A percentile compares a stretch with the other conserved stretches of the same genome.
Conservation (phyloP, 1,284 basidiomycete species). For the Singerocomus rubriflavus region DNA sequence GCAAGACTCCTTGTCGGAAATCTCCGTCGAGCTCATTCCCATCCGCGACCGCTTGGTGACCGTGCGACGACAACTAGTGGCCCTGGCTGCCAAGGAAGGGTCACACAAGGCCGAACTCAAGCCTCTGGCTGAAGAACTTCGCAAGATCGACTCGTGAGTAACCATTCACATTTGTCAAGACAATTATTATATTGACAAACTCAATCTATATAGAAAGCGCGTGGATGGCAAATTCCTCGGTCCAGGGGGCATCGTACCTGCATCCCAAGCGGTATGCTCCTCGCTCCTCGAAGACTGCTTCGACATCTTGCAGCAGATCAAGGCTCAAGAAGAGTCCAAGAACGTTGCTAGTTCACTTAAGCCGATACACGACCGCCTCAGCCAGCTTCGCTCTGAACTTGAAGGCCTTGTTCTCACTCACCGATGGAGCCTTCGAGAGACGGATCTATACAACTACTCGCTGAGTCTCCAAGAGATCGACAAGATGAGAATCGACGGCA, state of each 20-base stretch:
- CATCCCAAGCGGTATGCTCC: constrained; percentile 86
- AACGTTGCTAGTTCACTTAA: constrained; percentile 85
- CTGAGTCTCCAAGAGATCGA: constrained; percentile 95
- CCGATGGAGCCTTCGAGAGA: constrained; percentile 96
- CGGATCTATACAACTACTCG: constrained; percentile 93
- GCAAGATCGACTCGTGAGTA: constrained; percentile 92
- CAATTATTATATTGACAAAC: constrained; percentile 2
- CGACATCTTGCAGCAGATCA: constrained; percentile 95
- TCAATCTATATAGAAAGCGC: constrained; percentile 60
- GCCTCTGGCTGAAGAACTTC: constrained; percentile 87
- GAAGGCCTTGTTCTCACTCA: constrained; percentile 92
- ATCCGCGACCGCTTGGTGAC: constrained; percentile 88
- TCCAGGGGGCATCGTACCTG: constrained; percentile 86
- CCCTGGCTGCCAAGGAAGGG: constrained; percentile 84
- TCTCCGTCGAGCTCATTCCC: constrained; percentile 85
- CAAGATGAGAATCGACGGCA: constrained; percentile 94
- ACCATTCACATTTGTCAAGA: constrained; percentile 26
- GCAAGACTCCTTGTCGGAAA: constrained; percentile 79
- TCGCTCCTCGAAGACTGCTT: constrained; percentile 97
- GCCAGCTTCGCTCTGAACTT: constrained; percentile 81
- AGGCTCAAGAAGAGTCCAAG: constrained; percentile 90
- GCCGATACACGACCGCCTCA: constrained; percentile 93
- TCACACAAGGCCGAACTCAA: constrained; percentile 87
- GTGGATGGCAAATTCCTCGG: constrained; percentile 96
- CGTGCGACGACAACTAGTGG: constrained; percentile 85